These are phyloP conservation scores for Oxytropis ochrocephala DNA, from an alignment of 306 rosid species.

Conservation along the genomic window DNA sequence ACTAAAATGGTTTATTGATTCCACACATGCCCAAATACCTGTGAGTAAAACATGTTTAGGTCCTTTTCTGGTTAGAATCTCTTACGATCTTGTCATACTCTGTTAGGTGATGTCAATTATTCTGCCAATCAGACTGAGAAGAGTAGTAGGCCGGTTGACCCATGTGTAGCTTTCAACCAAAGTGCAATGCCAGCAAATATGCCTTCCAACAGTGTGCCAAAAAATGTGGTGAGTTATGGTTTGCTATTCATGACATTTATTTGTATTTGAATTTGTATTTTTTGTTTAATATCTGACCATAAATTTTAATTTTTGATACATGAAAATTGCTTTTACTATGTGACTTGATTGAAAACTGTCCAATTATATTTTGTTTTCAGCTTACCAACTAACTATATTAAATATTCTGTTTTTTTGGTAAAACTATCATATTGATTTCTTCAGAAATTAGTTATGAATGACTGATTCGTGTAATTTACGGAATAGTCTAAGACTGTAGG, in stretches of 20 bases:
- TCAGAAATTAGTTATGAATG: neutral
- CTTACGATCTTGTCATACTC: conserved; percentile 15
- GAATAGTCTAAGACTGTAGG: conserved; percentile 35
- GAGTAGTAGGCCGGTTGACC: conserved; percentile 35
- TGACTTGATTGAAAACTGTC: neutral
- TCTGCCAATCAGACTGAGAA: conserved; percentile 39
- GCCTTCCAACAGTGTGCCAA: conserved; percentile 30
- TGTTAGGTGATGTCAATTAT: conserved; percentile 49
- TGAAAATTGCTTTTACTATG: conserved; percentile 12
- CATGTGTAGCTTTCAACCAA: conserved; percentile 29
- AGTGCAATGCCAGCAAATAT: conserved; percentile 33
- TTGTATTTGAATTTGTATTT: neutral
- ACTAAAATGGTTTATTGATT: conserved; percentile 3
- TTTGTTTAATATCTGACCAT: neutral
- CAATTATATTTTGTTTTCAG: neutral
- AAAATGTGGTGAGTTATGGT: conserved; percentile 47
- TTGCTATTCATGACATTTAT: conserved; percentile 1
- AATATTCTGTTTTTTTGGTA: neutral
- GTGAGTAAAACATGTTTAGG: neutral
- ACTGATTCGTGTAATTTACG: neutral
- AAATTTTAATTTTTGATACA: conserved; percentile 21
- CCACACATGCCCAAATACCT: neutral
- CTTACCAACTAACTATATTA: neutral
- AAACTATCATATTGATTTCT: neutral
- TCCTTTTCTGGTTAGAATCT: conserved; percentile 12